A percentile compares a stretch with the other conserved stretches of the same genome.
phyloP scores from a whole-genome alignment of 805 yeast species.

The Deakozyma indianensis region DNA sequence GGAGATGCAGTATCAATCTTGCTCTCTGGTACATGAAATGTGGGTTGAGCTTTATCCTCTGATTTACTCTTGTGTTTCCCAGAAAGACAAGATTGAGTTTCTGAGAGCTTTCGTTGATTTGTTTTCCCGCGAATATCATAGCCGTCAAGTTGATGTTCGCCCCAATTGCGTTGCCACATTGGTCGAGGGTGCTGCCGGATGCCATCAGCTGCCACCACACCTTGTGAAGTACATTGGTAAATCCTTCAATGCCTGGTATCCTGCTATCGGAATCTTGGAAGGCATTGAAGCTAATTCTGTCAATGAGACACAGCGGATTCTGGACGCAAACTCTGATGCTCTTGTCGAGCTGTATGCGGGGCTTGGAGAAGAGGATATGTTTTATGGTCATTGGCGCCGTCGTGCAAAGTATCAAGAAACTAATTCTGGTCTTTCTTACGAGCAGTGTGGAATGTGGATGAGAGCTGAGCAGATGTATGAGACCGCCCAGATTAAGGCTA shows the following conservation, averaged over 20 bases:
- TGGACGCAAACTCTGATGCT: slow-evolving; percentile 82
- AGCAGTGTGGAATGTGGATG: slow-evolving; percentile 91
- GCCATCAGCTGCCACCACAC: slow-evolving; percentile 86
- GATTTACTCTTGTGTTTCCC: slow-evolving; percentile 58
- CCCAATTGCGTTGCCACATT: slow-evolving; percentile 80
- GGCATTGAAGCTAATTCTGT: slow-evolving; percentile 43
- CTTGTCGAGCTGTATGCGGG: slow-evolving; percentile 77
- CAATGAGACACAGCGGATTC: slow-evolving; percentile 57
- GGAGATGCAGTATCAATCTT: slow-evolving; percentile 70
- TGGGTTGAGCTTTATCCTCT: slow-evolving; percentile 81
- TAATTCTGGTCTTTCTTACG: slow-evolving; percentile 81
- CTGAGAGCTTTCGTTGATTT: slow-evolving; percentile 66
- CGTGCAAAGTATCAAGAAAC: slow-evolving; percentile 91
- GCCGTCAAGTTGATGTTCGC: slow-evolving; percentile 72
- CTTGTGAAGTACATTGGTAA: slow-evolving; percentile 76
- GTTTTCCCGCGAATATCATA: slow-evolving; percentile 81
- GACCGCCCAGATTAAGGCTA: slow-evolving; percentile 89
- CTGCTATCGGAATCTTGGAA: slow-evolving; percentile 74
- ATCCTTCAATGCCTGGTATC: slow-evolving; percentile 84
- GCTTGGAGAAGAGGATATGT: slow-evolving; percentile 89
- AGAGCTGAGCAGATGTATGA: slow-evolving; percentile 89
- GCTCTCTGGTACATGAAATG: slow-evolving; percentile 62
- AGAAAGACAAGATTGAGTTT: slow-evolving; percentile 71
- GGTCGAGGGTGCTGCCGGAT: slow-evolving; percentile 58
- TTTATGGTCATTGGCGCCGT: slow-evolving; percentile 95